Base-by-base conservation (phyloP, 768 basidiomycete species). In the Wakefieldia striispora region DNA sequence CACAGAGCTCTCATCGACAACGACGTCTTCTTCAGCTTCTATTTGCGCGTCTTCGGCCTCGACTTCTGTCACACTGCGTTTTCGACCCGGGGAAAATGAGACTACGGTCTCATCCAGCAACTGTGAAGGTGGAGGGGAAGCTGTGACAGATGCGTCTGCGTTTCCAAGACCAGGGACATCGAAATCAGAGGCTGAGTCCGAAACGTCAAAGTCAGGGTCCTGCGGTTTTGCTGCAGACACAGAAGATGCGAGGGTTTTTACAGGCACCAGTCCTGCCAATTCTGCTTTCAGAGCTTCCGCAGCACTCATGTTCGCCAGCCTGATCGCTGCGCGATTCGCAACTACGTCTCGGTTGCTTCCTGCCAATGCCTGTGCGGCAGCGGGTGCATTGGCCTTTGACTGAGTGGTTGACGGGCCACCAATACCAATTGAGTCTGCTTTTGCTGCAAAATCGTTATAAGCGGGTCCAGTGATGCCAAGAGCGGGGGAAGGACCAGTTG, bases 301-400 rank as follows among this genome's bases (percentile, higher is more conserved):
- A 39, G 95, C 95, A 73, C 84, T 91, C 83, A 98, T 82, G 65
- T 98, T 98, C 24, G 95, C 95, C 81, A 95, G 85, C 52, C 95
- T 83, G 56, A 97, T 91, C 21, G 89, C 91, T 55, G 83, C 81
- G 36, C 92, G 83, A 68, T 95, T 95, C 42, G 86, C 86, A 24
- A 95, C 92, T 51, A 95, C 83, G 67, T 94, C 91, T 47, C 81
- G 81, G 67, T 95, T 95, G n/a, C 87, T 88, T 19, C 90, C 90
- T 36, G 82, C 86, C 45, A 95, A 73, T 36, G 88, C 88, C 57
- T 85, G 83, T 12, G 79, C 75, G 47, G 86, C 88, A 43, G 77
- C 72, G 41, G 85, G 77, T 2, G 71, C 72, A 58, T 81, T 80
- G 50, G 76, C 70, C 37, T 76, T 70, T 19, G 87, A 83, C 55